phyloP scores from a whole-genome alignment of 345 rosid species.

The Odontarrhena argentea region DNA sequence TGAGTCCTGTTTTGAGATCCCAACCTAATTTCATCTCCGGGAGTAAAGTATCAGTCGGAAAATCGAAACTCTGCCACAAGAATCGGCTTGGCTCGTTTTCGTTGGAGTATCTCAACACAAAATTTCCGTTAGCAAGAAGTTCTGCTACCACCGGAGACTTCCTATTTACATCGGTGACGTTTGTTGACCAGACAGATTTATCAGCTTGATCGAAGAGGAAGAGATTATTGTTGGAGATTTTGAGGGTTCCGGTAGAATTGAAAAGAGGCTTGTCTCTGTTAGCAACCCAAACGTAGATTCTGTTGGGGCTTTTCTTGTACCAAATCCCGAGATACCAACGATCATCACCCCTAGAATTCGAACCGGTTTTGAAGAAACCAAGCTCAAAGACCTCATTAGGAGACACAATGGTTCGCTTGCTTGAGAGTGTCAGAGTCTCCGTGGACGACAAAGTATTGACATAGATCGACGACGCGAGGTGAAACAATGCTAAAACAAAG shows the following conservation, averaged over 20 bases:
- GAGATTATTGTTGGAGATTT: conserved; percentile 46
- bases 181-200: conserved; percentile 59
- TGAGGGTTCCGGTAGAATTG: conserved; percentile 47
- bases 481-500: conserved; percentile 36
- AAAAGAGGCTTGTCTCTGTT: conserved; percentile 66
- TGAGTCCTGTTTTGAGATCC: conserved; percentile 46
- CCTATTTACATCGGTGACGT: conserved; percentile 23
- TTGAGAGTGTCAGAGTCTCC: conserved; percentile 42
- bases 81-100: conserved; percentile 2
- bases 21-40: too few relatives aligned
- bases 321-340: conserved; percentile 74
- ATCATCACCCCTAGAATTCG: conserved; percentile 11
- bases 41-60: too few relatives aligned
- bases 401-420: conserved; percentile 62
- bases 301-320: conserved; percentile 59
- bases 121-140: conserved; percentile 68
- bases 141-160: conserved; percentile 49
- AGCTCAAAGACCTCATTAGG: conserved; percentile 57
- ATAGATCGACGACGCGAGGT: conserved; percentile 13
- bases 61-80: too few relatives aligned
- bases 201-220: conserved; percentile 41
- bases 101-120: conserved; percentile 55
- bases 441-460: conserved; percentile 47
- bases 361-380: conserved; percentile 61
- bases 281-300: conserved; percentile 76